phyloP scores from a whole-genome alignment of 2,329 filamentous ascomycete species.

The Chaetomiaceae sp. region DNA sequence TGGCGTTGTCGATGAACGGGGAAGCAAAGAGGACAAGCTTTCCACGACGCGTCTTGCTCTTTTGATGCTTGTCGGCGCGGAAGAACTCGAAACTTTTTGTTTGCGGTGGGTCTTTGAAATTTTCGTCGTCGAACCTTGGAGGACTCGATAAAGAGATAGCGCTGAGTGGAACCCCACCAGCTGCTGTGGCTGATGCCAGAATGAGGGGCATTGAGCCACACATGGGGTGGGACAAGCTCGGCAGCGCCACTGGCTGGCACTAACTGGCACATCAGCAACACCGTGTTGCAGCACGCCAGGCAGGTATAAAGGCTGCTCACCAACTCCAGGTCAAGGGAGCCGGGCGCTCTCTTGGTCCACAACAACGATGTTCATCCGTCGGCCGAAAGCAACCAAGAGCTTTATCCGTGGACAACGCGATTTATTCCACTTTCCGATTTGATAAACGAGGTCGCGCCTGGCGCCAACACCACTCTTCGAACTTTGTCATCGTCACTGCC shows the following conservation, averaged over 20 bases:
- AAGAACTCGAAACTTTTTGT: conserved; percentile 14
- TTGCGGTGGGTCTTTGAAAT: conserved; percentile 3
- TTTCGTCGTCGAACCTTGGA: not conserved
- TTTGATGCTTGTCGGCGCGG: conserved; percentile 15
- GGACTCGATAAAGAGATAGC: too few species aligned
- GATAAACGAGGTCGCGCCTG: not conserved
- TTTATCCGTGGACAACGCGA: not conserved
- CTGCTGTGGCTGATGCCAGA: conserved; percentile 12
- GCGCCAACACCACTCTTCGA: not conserved
- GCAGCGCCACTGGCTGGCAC: conserved; percentile 4
- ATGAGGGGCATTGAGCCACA: conserved; percentile 14
- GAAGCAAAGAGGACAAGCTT: not conserved
- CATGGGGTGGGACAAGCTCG: conserved; percentile 3
- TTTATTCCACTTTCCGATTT: not conserved
- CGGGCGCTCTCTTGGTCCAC: conserved; percentile 14
- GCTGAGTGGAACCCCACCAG: too few species aligned
- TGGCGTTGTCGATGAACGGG: not conserved
- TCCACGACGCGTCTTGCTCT: not conserved
- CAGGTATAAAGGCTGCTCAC: conserved; percentile 26
- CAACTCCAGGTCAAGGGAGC: conserved; percentile 21
- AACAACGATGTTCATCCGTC: conserved; percentile 19
- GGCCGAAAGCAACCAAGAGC: conserved; percentile 6
- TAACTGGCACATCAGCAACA: conserved; percentile 11
- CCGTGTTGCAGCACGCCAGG: not conserved
- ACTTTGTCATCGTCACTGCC: not conserved